Evolutionary conservation across 495 filamentous ascomycete genomes (phyloP), one percentile per base, ranked within the genome.

Genomic region (Neurospora terricola): DNA sequence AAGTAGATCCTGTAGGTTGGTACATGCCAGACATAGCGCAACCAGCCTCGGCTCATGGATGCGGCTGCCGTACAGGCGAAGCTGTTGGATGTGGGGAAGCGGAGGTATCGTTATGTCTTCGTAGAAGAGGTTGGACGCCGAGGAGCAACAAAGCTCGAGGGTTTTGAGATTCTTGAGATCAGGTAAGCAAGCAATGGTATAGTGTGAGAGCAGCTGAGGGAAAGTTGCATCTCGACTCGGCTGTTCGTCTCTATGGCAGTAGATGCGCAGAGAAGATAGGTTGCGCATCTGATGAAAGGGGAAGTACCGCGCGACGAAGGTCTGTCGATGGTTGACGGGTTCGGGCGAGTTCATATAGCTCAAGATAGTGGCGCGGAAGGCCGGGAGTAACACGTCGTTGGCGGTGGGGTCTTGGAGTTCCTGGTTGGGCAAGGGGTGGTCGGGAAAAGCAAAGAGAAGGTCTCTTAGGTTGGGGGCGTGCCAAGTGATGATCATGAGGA

Each of bases 41-140:
- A 77, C 78, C 11, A 81, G 75, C 4, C 73, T 70, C 9, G 80
- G 78, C 45, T 81, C 80, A 48, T 76, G 77, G 40, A 80, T 75
- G 69, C 77, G 70, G 72, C 80, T 81, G 30, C 80, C 80, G 70
- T 80, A 80, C 5, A 81, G 71, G 6, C 80, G 77, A 18, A 81
- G 73, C 40, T 79, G 74, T 68, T 81, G 70, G 38, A 81, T 73
- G 8, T 78, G 76, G 10, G 80, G 80, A 14, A 81, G 43, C 0
- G 77, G 74, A 6, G 78, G 77, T 11, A 78, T 38, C 23, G 70
- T 72, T 48, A 73, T 43, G 18, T 71, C 39, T 11, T 75, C 48
- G n/a, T 42, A 69, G 2, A 71, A 36, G 72, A 74, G 43, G 21
- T 45, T 76, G 18, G 75, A 76, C 40, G 78, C 78, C 4, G 74